Evolutionary conservation across 148 eudicot genomes (phyloP).

Genomic region (Vaccinium vitisidaea): DNA sequence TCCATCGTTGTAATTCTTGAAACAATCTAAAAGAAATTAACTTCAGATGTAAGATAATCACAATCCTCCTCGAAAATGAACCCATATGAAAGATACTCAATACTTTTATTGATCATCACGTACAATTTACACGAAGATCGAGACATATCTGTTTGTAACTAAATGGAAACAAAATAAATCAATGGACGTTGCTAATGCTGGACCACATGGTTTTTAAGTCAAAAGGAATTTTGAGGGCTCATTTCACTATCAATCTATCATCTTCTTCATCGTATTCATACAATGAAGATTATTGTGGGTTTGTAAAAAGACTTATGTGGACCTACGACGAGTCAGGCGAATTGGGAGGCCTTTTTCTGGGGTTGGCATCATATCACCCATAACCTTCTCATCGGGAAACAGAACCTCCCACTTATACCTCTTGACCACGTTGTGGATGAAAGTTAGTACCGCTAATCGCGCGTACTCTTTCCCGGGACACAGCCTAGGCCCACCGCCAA

Average conservation of each 20-base stretch:
- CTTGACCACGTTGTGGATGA: slow-evolving; percentile 21
- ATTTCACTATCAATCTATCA: too few species aligned
- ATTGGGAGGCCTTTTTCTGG: slow-evolving; percentile 21
- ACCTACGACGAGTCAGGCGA: not conserved
- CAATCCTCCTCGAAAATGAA: too few species aligned
- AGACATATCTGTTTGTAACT: too few species aligned
- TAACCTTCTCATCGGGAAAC: slow-evolving; percentile 13
- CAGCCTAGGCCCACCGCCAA: slow-evolving; percentile 21
- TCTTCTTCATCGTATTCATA: too few species aligned
- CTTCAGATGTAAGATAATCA: too few species aligned
- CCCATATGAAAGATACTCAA: too few species aligned
- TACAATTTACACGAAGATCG: not conserved
- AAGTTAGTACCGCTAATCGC: slow-evolving; percentile 11
- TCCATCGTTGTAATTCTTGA: not conserved
- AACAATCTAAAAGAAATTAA: not conserved
- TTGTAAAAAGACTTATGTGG: too few species aligned
- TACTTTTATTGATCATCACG: not conserved
- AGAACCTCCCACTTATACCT: slow-evolving; percentile 19
- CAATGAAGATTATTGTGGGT: too few species aligned
- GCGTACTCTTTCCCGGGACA: slow-evolving; percentile 14
- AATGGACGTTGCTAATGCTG: too few species aligned
- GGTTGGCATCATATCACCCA: slow-evolving; percentile 24
- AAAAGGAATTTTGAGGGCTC: too few species aligned
- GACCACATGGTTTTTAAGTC: not conserved
- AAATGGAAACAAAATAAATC: too few species aligned